Base-by-base conservation (phyloP, 2,329 filamentous ascomycete species). In the Stromatinia cepivora region DNA sequence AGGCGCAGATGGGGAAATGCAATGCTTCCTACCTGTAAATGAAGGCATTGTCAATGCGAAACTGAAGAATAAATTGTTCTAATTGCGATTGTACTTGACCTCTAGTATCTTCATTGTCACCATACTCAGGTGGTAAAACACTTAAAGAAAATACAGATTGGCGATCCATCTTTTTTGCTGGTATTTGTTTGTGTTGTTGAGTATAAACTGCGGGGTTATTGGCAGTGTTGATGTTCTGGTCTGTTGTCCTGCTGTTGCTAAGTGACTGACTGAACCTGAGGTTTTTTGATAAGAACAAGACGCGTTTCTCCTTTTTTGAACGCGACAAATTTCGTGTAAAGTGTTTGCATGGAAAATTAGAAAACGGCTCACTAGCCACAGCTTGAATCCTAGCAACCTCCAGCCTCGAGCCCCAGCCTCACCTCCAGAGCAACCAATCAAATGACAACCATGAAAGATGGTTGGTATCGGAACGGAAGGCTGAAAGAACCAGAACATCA, bases 1-100 rank as follows among this genome's bases (percentile, higher is more conserved):
- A 13, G 28, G 28, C 54, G 20, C n/a, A 59, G 58, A 45, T 48
- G n/a, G 36, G 22, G 39, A 28, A 53, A 69, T 53, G n/a, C 28
- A 53, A 69, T 53, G n/a, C 28, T 45, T 52, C 71, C 81, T 80
- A 94, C 93, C 93, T 88, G 86, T 98, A 99, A 77, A 97, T 89
- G 81, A 97, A 98, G 77, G 90, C 87, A 81, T 97, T 97, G 81
- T 97, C 94, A 54, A 98, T 87, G 78, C 94, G 89, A 79, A 97
- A 99, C 75, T 94, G 92, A 70, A 98, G 88, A 73, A 99, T 90
- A 80, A 99, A 99, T 71, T 93, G 90, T 77, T 95, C 89, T 71
- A 99, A 87, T 78, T 92, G 89, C 70, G 87, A 86, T 79, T 95
- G 92, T 63, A 94, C 84, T 77, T 92, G 88, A 36, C 87, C 84